A percentile compares a stretch with the other conserved stretches of the same genome.
Evolutionary conservation across 1,284 basidiomycete species (phyloP).

Genomic region (Leucoagaricus sp.): DNA sequence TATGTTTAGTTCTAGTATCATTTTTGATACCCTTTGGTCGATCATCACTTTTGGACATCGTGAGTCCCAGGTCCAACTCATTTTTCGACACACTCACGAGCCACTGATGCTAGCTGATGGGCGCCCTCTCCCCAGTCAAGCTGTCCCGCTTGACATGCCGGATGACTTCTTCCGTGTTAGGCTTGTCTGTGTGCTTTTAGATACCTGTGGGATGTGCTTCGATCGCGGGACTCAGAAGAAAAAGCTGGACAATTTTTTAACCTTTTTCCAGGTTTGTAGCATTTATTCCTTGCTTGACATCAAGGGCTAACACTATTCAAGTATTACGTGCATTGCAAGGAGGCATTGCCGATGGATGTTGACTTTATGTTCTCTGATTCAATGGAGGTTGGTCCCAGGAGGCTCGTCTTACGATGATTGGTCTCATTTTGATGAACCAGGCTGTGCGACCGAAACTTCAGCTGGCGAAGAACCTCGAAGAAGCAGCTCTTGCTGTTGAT

Average conservation of each 20-base stretch:
- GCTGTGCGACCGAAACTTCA: slow-evolving; percentile 78
- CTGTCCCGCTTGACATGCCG: slow-evolving; percentile 82
- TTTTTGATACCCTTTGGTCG: slow-evolving; percentile 95
- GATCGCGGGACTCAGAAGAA: slow-evolving; percentile 89
- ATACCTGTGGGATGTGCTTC: slow-evolving; percentile 98
- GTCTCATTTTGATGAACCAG: slow-evolving; percentile 39
- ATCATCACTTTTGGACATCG: slow-evolving; percentile 96
- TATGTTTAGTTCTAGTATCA: slow-evolving; percentile 84
- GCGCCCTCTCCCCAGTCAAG: slow-evolving; percentile 81
- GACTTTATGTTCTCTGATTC: slow-evolving; percentile 97
- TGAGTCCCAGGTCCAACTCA: slow-evolving; percentile 44
- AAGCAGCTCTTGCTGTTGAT: slow-evolving; percentile 87
- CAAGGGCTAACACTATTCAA: slow-evolving; percentile 32
- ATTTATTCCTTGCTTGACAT: slow-evolving; percentile 15
- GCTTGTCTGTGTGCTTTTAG: slow-evolving; percentile 89
- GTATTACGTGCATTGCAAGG: slow-evolving; percentile 90
- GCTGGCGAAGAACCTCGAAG: slow-evolving; percentile 74
- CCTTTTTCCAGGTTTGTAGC: slow-evolving; percentile 83
- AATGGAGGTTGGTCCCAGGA: slow-evolving; percentile 64
- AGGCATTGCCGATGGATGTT: slow-evolving; percentile 90
- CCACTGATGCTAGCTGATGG: slow-evolving; percentile 68
- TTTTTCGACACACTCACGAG: slow-evolving; percentile 1
- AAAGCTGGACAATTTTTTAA: slow-evolving; percentile 90
- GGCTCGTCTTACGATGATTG: background rate
- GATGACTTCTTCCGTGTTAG: slow-evolving; percentile 97